These are phyloP conservation scores for Heimioporus sp. DNA, from an alignment of 768 basidiomycete species.

Conservation along the genomic window DNA sequence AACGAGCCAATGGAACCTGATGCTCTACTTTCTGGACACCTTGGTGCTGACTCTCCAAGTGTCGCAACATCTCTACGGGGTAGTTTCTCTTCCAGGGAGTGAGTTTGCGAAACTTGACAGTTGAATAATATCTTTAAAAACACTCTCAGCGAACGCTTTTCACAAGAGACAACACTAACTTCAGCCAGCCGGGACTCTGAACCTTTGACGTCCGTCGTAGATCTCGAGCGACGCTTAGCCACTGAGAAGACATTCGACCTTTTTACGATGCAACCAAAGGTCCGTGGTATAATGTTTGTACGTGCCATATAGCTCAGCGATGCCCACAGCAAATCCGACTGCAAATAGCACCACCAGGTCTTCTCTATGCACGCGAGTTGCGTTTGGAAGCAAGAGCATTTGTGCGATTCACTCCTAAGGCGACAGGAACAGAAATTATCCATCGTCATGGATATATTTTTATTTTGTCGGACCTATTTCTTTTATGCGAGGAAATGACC, in stretches of 20 bases:
- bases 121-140: constrained; percentile 7
- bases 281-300: constrained; percentile 27
- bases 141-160: constrained; percentile 51
- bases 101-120: constrained; percentile 22
- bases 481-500: constrained; percentile 84
- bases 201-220: constrained; percentile 54
- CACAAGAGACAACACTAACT: constrained; percentile 56
- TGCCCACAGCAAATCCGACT: constrained; percentile 73
- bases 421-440: constrained; percentile 72
- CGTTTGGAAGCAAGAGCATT: constrained; percentile 69
- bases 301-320: neutral
- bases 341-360: constrained; percentile 80
- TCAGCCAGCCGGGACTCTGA: constrained; percentile 50
- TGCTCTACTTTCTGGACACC: constrained; percentile 21
- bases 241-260: constrained; percentile 84
- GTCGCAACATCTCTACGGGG: constrained; percentile 51
- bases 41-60: constrained; percentile 35
- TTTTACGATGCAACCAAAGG: constrained; percentile 94
- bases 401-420: constrained; percentile 73
- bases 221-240: constrained; percentile 78
- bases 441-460: constrained; percentile 80
- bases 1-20: constrained; percentile 2
- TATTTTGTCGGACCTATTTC: constrained; percentile 89
- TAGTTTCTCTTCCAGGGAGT: constrained; percentile 58
- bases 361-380: constrained; percentile 77